Conservation (phyloP, 257 asterid species). For the Fraxinus quadrangulata region DNA sequence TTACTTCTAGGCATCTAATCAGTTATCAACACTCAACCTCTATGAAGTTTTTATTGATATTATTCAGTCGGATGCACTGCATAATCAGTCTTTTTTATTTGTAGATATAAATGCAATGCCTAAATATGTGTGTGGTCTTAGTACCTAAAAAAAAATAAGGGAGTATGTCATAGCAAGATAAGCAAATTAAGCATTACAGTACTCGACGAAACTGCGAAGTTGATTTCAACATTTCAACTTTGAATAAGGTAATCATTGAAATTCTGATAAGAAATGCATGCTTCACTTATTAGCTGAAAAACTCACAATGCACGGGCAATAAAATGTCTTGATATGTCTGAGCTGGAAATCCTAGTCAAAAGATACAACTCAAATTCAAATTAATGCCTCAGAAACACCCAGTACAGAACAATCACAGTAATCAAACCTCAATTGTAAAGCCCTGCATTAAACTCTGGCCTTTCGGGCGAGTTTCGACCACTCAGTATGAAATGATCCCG, state of each 20-base stretch:
- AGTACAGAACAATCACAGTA: conserved; percentile 23
- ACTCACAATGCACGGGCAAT: conserved; percentile 17
- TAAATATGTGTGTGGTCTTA: not conserved
- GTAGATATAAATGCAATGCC: not conserved
- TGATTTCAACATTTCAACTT: not conserved
- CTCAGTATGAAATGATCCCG: conserved; percentile 61
- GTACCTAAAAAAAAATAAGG: not conserved
- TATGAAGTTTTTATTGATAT: too few relatives aligned
- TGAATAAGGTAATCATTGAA: not conserved
- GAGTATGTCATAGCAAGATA: not conserved
- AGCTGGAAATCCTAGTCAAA: conserved; percentile 23
- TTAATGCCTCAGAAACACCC: conserved; percentile 18
- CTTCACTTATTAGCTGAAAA: conserved; percentile 37
- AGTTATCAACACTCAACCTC: not conserved
- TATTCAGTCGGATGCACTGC: too few relatives aligned
- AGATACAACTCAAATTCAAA: conserved; percentile 29
- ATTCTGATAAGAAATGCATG: conserved; percentile 13
- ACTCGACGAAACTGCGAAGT: not conserved
- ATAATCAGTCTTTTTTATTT: too few relatives aligned
- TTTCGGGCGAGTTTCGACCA: conserved; percentile 59
- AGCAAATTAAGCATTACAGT: not conserved
- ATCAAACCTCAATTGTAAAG: conserved; percentile 15
- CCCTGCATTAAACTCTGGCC: conserved; percentile 31
- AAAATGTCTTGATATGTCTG: conserved; percentile 20
- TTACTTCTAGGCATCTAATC: not conserved